A percentile compares a stretch with the other conserved stretches of the same genome.
These are phyloP conservation scores for Termitomyces sp. DNA, from an alignment of 768 basidiomycete species.

Conservation along the genomic window DNA sequence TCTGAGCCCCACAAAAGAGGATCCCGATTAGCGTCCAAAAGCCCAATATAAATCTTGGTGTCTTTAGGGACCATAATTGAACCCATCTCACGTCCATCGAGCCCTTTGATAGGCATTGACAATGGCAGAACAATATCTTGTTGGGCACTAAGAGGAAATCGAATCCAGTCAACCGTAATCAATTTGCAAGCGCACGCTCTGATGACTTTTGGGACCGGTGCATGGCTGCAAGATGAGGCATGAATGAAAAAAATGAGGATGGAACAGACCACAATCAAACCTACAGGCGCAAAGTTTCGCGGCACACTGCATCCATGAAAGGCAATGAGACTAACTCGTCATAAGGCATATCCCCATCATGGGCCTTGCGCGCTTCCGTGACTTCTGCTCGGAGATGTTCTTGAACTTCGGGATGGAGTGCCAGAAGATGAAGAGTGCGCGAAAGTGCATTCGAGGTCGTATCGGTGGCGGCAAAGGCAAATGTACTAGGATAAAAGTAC, in stretches of 20 bases:
- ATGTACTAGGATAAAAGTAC: not conserved
- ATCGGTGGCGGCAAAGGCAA: constrained; percentile 31
- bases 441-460: constrained; percentile 30
- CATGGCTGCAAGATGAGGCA: not conserved
- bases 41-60: constrained; percentile 5
- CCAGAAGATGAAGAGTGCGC: constrained; percentile 26
- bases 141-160: not conserved
- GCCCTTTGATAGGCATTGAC: not conserved
- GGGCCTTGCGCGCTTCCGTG: constrained; percentile 14
- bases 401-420: constrained; percentile 29
- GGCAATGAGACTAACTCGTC: constrained; percentile 18
- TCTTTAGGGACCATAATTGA: constrained; percentile 22
- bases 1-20: not conserved
- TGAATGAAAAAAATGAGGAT: not conserved
- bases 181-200: constrained; percentile 9
- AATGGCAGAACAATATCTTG: not conserved
- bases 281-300: constrained; percentile 17
- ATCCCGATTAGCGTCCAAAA: not conserved
- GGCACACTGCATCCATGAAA: constrained; percentile 20
- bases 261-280: constrained; percentile 5
- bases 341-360: constrained; percentile 12
- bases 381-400: constrained; percentile 35
- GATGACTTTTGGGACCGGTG: constrained; percentile 13
- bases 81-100: constrained; percentile 12
- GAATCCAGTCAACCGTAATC: not conserved